These are phyloP conservation scores for Fusarium nisikadoi DNA, from an alignment of 2,329 filamentous ascomycete genomes.

Conservation along the genomic window DNA sequence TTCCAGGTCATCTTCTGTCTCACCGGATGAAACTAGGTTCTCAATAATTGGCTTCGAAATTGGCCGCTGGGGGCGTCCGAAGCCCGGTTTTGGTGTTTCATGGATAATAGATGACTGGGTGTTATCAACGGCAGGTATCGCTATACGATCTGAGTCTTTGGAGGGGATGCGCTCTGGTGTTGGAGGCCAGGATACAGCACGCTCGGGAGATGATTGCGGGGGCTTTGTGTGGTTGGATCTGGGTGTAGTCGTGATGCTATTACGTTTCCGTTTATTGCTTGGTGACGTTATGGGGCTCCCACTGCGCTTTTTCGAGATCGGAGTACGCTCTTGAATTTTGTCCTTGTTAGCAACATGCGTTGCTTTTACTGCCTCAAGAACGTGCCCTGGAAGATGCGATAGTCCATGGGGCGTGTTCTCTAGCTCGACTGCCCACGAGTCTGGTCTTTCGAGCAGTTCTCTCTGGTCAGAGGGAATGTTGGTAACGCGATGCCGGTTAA, in stretches of 20 bases:
- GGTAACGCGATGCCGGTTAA: constrained; percentile 44
- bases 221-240: not conserved
- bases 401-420: constrained; percentile 39
- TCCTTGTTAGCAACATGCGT: constrained; percentile 31
- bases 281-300: not conserved
- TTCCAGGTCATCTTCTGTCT: constrained; percentile 52
- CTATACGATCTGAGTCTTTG: not conserved
- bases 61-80: constrained; percentile 13
- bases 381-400: constrained; percentile 50
- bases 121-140: not conserved
- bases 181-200: constrained; percentile 33
- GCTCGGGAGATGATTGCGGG: constrained; percentile 15
- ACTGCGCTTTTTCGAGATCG: constrained; percentile 12
- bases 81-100: constrained; percentile 40
- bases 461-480: constrained; percentile 54
- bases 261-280: constrained; percentile 21
- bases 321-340: not conserved
- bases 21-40: constrained; percentile 31
- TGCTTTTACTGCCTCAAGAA: constrained; percentile 48
- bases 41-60: constrained; percentile 9
- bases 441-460: constrained; percentile 47
- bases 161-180: constrained; percentile 22
- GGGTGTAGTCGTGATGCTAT: constrained; percentile 1
- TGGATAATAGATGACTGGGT: constrained; percentile 37
- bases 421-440: constrained; percentile 51